phyloP scores from a whole-genome alignment of 2,329 filamentous ascomycete species.

The Coniochaeta pulveracea region DNA sequence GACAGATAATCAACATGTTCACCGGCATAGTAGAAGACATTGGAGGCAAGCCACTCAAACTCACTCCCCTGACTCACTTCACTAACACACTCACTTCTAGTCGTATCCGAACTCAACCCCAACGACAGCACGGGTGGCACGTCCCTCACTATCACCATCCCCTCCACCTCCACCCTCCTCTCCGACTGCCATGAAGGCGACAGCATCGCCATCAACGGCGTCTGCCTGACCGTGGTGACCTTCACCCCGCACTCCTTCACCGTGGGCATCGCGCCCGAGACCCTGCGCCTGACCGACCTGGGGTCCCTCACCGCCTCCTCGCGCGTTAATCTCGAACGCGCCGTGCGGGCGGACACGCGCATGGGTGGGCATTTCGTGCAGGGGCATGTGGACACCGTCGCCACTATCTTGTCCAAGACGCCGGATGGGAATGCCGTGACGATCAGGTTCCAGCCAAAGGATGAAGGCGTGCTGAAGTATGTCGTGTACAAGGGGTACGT shows the following conservation, averaged over 20 bases:
- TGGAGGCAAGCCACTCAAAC: constrained; percentile 54
- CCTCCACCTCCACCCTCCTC: constrained; percentile 59
- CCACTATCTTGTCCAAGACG: constrained; percentile 58
- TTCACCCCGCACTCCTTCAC: constrained; percentile 55
- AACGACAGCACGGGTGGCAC: constrained; percentile 81
- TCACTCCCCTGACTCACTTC: constrained; percentile 8
- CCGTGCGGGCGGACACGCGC: constrained; percentile 79
- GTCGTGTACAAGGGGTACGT: constrained; percentile 96
- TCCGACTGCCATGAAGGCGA: constrained; percentile 78
- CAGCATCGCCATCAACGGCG: constrained; percentile 91
- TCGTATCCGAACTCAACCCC: constrained; percentile 69
- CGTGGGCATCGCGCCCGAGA: constrained; percentile 91
- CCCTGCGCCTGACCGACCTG: constrained; percentile 90
- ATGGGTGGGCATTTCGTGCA: constrained; percentile 99
- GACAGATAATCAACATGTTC: constrained; percentile 58
- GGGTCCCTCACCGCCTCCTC: constrained; percentile 56
- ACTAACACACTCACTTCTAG: constrained; percentile 33
- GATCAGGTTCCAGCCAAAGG: constrained; percentile 67
- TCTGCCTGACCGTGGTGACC: constrained; percentile 77
- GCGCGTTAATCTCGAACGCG: constrained; percentile 84
- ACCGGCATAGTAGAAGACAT: constrained; percentile 90
- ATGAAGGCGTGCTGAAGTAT: constrained; percentile 64
- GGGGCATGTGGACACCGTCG: constrained; percentile 89
- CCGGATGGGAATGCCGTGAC: constrained; percentile 86
- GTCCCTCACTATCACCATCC: constrained; percentile 73